Conservation (phyloP, 2,329 filamentous ascomycete species). For the Aureobasidium sp. region DNA sequence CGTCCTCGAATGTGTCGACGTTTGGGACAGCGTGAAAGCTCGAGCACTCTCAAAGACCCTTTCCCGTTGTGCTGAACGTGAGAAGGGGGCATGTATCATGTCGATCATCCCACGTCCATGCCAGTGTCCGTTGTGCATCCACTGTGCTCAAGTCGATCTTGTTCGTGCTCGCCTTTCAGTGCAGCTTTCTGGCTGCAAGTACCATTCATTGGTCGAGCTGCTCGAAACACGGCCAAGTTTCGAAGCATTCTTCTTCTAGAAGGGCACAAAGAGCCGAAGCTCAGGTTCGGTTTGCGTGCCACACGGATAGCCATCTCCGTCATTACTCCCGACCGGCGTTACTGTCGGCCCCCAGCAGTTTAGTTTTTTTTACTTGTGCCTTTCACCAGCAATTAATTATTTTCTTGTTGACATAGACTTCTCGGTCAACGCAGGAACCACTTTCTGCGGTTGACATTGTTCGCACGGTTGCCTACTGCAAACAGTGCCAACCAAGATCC, state of each 20-base stretch:
- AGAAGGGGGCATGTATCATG: slow-evolving; percentile 7
- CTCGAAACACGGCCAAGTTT: slow-evolving; percentile 5
- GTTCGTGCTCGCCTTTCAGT: neutral
- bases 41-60: neutral
- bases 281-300: neutral
- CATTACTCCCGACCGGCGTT: neutral
- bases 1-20: neutral
- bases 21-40: neutral
- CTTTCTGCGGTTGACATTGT: neutral
- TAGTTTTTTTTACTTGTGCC: neutral
- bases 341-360: slow-evolving; percentile 6
- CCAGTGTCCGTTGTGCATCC: neutral
- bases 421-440: neutral
- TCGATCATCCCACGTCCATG: neutral
- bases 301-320: slow-evolving; percentile 1
- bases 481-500: neutral
- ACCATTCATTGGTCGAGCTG: neutral
- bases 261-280: neutral
- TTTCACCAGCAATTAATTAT: neutral
- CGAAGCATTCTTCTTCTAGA: slow-evolving; percentile 5
- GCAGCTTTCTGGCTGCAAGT: neutral
- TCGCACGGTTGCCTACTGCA: neutral
- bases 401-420: neutral
- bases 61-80: neutral
- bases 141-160: neutral